Base-by-base conservation (phyloP, 2,329 filamentous ascomycete genomes). In the Fusarium subglutinans region DNA sequence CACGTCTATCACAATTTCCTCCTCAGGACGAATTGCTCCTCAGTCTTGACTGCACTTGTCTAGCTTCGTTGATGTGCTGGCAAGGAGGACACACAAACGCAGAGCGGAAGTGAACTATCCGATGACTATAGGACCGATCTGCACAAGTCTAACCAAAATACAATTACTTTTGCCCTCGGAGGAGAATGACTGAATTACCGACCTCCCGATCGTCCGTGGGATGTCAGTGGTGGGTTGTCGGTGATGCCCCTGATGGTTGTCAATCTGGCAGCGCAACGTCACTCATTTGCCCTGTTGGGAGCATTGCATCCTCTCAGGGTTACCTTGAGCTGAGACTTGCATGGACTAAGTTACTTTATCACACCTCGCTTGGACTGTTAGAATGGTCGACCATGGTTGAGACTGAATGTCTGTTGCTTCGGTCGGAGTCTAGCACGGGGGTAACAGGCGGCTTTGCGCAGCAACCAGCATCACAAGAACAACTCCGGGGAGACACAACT, bases 1-100 rank as follows among this genome's bases (percentile, higher is more conserved):
- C 41, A 35, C 37, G 72, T 28, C 58, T 64, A 73, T 76, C 73
- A 37, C 43, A 76, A 76, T 75, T 56, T 71, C 72, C 70, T 58
- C 43, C 30, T n/a, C 41, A 10, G 48, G 48, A 53, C 6, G 17
- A 20, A n/a, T 41, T 20, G 0, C 43, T 54, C 15, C 50, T 48
- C 41, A 33, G 33, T 3, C 55, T 62, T 50, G 40, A 35, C 43
- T 60, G 26, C 50, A 44, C 64, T 51, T 11, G 60, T 60, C 58
- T 75, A 73, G 73, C 54, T 50, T n/a, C 33, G 57, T 63, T 68
- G 72, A 53, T 71, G 73, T 62, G 58, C 74, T 75, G 66, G 24
- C 45, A n/a, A 59, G 38, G 54, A 41, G 15, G n/a, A 7, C 33
- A 41, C 10, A 24, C n/a, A 38, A n/a, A 51, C 26, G 24, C 30